These are phyloP conservation scores for Jamesozyma piceae DNA, from an alignment of 805 yeast genomes.

Conservation along the genomic window DNA sequence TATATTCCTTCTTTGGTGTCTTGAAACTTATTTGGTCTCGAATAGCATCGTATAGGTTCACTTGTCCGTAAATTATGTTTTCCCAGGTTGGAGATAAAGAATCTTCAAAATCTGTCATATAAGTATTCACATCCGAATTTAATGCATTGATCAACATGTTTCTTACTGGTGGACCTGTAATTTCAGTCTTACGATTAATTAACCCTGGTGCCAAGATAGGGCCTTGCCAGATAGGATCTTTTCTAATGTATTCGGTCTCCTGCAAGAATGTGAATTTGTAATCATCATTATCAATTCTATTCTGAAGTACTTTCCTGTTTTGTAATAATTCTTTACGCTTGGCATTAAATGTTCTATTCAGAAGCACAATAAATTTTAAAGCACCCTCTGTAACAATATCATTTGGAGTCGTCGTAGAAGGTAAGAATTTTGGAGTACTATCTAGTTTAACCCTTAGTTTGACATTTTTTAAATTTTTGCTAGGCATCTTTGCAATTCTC, in stretches of 20 bases:
- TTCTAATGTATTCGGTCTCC: conserved; percentile 61
- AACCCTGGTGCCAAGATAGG: conserved; percentile 64
- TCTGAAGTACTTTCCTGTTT: conserved; percentile 54
- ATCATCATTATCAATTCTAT: conserved; percentile 49
- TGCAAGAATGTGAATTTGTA: conserved; percentile 50
- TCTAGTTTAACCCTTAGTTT: conserved; percentile 30
- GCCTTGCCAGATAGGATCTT: conserved; percentile 70
- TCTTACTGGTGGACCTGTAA: conserved; percentile 80
- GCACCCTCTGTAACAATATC: conserved; percentile 37
- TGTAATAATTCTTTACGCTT: conserved; percentile 50
- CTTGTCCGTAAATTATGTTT: conserved; percentile 73
- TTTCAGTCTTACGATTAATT: conserved; percentile 67
- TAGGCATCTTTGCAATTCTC: conserved; percentile 11
- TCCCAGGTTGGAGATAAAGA: conserved; percentile 79
- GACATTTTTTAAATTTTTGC: conserved; percentile 27
- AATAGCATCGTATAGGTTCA: conserved; percentile 65
- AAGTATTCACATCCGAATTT: conserved; percentile 69
- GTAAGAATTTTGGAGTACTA: conserved; percentile 21
- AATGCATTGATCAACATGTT: conserved; percentile 78
- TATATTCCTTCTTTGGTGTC: conserved; percentile 36
- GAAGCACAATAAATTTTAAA: conserved; percentile 56
- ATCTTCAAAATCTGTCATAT: conserved; percentile 83
- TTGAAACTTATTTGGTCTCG: conserved; percentile 54
- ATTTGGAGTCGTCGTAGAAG: conserved; percentile 34
- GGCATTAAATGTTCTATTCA: conserved; percentile 63